These are phyloP conservation scores for Amanita subjunquillea DNA, from an alignment of 768 basidiomycete species.

Conservation along the genomic window DNA sequence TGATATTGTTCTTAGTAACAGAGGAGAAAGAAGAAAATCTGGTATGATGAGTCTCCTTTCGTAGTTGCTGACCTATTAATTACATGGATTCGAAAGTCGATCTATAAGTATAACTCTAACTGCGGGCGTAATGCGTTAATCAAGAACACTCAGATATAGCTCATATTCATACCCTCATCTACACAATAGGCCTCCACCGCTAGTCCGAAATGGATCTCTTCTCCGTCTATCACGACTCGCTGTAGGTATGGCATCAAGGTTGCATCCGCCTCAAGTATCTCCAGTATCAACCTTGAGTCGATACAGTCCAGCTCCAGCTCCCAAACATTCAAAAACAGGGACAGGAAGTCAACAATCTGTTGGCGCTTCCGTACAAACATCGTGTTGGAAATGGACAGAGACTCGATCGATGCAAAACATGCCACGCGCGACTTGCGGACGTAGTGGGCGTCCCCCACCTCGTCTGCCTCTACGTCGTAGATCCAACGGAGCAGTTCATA, in stretches of 20 bases:
- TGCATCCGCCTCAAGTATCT: background rate
- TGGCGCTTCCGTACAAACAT: background rate
- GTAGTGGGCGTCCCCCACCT: background rate
- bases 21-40: no score
- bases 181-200: background rate
- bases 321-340: background rate
- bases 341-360: background rate
- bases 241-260: background rate
- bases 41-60: no score
- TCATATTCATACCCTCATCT: background rate
- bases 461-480: background rate
- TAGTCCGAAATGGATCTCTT: background rate
- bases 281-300: background rate
- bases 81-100: no score
- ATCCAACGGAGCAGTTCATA: slow-evolving; percentile 1
- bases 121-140: no score
- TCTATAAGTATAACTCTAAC: no score
- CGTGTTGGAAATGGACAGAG: background rate
- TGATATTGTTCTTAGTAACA: no score
- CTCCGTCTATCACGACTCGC: background rate
- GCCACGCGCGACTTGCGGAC: background rate
- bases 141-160: no score
- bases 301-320: slow-evolving; percentile 2
- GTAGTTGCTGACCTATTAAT: no score
- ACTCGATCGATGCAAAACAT: background rate